phyloP scores from a whole-genome alignment of 306 rosid genomes.

The Luffa acutangula region DNA sequence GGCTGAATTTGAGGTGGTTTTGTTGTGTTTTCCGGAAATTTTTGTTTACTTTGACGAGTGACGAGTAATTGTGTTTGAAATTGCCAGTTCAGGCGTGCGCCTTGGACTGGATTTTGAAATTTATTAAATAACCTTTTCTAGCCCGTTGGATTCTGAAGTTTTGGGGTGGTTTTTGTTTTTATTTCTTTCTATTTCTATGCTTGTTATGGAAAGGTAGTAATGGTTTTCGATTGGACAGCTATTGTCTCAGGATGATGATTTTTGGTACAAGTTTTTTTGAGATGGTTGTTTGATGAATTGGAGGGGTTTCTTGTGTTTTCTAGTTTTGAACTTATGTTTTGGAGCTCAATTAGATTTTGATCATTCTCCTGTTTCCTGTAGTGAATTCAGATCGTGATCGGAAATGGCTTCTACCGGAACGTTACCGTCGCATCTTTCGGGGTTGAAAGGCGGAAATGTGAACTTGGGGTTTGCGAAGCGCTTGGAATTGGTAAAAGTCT shows the following conservation, averaged over 20 bases:
- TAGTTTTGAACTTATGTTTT: background rate
- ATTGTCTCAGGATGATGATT: background rate
- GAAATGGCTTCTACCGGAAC: constrained; percentile 75
- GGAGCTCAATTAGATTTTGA: background rate
- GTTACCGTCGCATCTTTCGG: constrained; percentile 53
- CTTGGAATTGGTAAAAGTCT: constrained; percentile 62
- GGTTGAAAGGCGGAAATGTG: constrained; percentile 48
- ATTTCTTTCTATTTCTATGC: background rate
- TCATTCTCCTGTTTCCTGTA: constrained; percentile 17
- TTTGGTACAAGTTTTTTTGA: background rate
- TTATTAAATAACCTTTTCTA: background rate
- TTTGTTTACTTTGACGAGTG: background rate
- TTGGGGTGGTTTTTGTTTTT: background rate
- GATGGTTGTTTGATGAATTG: background rate
- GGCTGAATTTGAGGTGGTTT: background rate
- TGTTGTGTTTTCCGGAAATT: background rate
- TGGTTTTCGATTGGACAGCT: background rate
- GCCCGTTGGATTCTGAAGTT: background rate
- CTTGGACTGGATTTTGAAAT: background rate
- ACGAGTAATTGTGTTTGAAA: background rate
- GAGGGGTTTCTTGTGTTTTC: background rate
- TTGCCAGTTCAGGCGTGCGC: background rate
- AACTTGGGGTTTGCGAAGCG: constrained; percentile 60
- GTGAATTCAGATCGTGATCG: constrained; percentile 22
- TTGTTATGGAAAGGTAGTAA: background rate